phyloP scores from a whole-genome alignment of 2,329 filamentous ascomycete genomes.

The Trichoderma brevicompactum region DNA sequence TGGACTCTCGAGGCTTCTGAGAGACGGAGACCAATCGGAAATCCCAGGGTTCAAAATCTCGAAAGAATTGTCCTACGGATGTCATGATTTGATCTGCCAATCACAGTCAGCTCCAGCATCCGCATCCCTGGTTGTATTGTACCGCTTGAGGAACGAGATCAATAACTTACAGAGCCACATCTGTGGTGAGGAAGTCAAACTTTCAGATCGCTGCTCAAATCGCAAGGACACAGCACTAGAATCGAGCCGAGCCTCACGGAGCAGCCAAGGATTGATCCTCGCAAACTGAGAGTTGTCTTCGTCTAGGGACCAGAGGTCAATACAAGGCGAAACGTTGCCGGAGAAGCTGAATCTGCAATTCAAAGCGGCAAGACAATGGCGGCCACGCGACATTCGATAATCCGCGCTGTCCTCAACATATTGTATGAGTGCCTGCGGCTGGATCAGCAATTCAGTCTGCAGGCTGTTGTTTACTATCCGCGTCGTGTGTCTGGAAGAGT shows the following conservation, averaged over 20 bases:
- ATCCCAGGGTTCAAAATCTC: background rate
- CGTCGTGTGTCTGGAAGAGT: background rate
- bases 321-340: conserved; percentile 1
- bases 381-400: background rate
- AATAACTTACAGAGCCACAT: no score
- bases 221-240: no score
- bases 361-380: background rate
- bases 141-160: no score
- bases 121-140: no score
- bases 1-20: background rate
- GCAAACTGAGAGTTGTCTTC: background rate
- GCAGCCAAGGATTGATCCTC: background rate
- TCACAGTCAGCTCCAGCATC: no score
- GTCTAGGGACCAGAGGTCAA: background rate
- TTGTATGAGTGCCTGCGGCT: background rate
- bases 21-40: background rate
- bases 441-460: background rate
- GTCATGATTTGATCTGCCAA: background rate
- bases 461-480: background rate
- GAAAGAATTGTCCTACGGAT: background rate
- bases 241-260: no score
- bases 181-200: no score
- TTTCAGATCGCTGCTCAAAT: no score
- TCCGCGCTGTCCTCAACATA: no score
- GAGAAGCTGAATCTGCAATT: background rate